Base-by-base conservation (phyloP, 2,329 filamentous ascomycete species). In the Sclerotiophoma versabilis region DNA sequence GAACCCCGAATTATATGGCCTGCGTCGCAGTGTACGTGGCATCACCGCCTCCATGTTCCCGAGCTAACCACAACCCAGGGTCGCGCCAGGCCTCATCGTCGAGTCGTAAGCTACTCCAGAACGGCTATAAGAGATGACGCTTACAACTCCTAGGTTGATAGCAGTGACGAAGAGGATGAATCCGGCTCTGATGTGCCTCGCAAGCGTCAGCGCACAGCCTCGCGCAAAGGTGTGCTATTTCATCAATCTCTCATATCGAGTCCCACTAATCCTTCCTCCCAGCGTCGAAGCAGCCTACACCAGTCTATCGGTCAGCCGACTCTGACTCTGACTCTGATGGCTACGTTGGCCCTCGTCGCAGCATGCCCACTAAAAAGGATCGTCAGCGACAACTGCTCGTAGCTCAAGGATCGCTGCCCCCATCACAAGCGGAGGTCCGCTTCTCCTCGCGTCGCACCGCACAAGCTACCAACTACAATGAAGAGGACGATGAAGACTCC, bases 1-100 rank as follows among this genome's bases (percentile, higher is more conserved):
- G 70, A 96, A 99, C 69, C 95, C 95, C 37, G 92, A 96, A 77
- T 82, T 99, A 8, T 99, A 98, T 79, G 95, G 95, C 41, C 82
- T 99, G 64, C 87, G 95, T 66, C 86, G 95, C 79, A 99, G 95
- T 80, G 93, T 95, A 87, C 59, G 89, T 77, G 54, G 34, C 50
- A 60, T 55, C 53, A 15, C 22, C 33, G 45, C 23, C 51, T 49
- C 46, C 15, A 49, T 37, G 23, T 38, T 42, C 54, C 44, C 48
- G 29, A 54, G 73, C 75, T 79, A 69, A 78, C 68, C 60, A 39
- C 44, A 57, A 46, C 49, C 27, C 60, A 83, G 81, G 80, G 83
- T 72, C 84, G 86, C 62, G 85, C 86, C 63, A 83, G 86, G 64
- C 82, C 82, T 58, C 81, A 81, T 56, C 84, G 85, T 66, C 84